phyloP scores from a whole-genome alignment of 1,284 basidiomycete genomes.

The Cerrena zonata region DNA sequence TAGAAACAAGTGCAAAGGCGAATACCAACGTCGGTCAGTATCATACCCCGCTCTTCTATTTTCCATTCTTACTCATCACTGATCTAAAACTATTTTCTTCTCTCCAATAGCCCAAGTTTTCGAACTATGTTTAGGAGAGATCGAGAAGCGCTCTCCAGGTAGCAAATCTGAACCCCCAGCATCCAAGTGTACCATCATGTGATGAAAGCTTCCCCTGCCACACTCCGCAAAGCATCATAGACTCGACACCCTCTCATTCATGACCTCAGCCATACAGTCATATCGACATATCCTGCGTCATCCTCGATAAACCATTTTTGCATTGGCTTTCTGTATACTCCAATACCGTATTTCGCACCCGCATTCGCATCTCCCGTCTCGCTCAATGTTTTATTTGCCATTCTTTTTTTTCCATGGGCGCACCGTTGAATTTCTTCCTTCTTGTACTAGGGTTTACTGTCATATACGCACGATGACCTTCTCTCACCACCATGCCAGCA shows the following conservation, averaged over 20 bases:
- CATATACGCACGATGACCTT: slow-evolving; percentile 3
- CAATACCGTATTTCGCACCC: slow-evolving; percentile 3
- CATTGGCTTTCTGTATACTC: slow-evolving; percentile 10
- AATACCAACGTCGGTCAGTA: slow-evolving; percentile 85
- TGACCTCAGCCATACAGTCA: no score
- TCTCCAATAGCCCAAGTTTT: slow-evolving; percentile 71
- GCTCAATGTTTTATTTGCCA: slow-evolving; percentile 1
- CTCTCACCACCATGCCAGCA: background rate
- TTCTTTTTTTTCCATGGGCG: slow-evolving; percentile 1
- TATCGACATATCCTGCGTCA: no score
- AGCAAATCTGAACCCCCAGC: slow-evolving; percentile 53
- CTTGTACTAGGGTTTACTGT: slow-evolving; percentile 6
- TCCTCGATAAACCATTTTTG: no score
- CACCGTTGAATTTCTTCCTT: slow-evolving; percentile 2
- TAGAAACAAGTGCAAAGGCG: slow-evolving; percentile 86
- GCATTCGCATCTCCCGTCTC: background rate
- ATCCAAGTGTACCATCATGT: slow-evolving; percentile 69
- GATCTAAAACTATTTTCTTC: slow-evolving; percentile 1
- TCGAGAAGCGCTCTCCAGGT: slow-evolving; percentile 67
- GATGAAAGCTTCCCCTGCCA: slow-evolving; percentile 24
- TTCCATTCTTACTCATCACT: slow-evolving; percentile 5
- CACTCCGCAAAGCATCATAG: slow-evolving; percentile 13
- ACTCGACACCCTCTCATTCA: no score
- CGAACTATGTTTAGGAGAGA: slow-evolving; percentile 81
- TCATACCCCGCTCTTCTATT: slow-evolving; percentile 3